Evolutionary conservation across 2,329 filamentous ascomycete genomes (phyloP), one percentile per base, ranked within the genome.

Genomic region (Pseudogymnoascus sp.): DNA sequence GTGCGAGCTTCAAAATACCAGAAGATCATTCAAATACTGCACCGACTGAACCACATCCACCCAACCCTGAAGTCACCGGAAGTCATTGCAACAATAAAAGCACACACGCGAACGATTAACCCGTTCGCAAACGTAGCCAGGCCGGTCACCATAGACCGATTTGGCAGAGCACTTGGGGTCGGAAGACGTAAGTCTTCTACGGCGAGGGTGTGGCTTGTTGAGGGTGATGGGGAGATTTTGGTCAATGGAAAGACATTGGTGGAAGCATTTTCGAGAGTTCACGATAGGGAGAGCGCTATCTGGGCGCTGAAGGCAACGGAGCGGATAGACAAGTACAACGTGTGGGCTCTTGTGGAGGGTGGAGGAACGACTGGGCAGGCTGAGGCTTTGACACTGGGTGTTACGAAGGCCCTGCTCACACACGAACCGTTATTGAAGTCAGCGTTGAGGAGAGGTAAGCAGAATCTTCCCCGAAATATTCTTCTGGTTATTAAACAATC

Each of bases 351-450:
- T 60, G 90, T 92, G 2, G 82, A 84, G 64, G 94, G 94, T 63
- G 94, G 94, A 68, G 94, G 94, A 70, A 89, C 90, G 59, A 99
- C 94, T 60, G 94, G 94, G 2, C 95, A 99, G 77, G 93, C 94
- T 6, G 94, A 99, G 77, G 92, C 94, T 35, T 84, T 97, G 71
- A 95, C 93, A 44, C 77, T 99, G 77, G 94, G 91, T 18, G 83
- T 97, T 73, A 89, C 90, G 63, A 94, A 93, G 76, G 93, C 90
- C 21, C 78, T 99, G 74, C 75, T 96, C 75, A 87, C 90, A 67
- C 94, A 99, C 74, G 94, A 99, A 78, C 94, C 95, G 62, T 89
- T 85, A 47, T 80, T 99, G 76, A 99, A 97, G 80, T 87, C 90
- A 33, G 84, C 89, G 62, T 79, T 99, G 72, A 84, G 93, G 78